Evolutionary conservation across 148 eudicot species (phyloP).

Genomic region (Vaccinium macrocarpon): DNA sequence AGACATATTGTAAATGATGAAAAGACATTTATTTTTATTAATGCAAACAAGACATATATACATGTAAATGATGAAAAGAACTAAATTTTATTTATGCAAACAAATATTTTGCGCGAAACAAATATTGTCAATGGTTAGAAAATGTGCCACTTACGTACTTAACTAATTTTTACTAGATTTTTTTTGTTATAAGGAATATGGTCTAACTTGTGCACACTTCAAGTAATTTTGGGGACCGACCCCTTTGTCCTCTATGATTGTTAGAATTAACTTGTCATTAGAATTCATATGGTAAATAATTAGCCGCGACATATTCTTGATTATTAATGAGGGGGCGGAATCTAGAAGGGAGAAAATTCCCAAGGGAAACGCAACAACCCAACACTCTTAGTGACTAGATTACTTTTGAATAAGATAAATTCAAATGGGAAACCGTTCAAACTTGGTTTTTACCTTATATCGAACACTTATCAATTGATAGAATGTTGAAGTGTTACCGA

Average conservation of each 20-base stretch:
- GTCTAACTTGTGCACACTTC: too few species aligned
- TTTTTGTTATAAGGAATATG: too few species aligned
- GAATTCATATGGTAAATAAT: background rate
- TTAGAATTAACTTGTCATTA: background rate
- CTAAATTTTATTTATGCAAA: too few species aligned
- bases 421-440: background rate
- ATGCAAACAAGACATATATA: background rate
- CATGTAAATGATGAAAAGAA: too few species aligned
- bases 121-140: background rate
- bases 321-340: background rate
- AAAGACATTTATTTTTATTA: background rate
- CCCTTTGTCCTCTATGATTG: too few species aligned
- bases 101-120: too few species aligned
- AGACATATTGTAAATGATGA: background rate
- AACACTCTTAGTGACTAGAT: background rate
- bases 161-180: too few species aligned
- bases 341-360: background rate
- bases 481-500: background rate
- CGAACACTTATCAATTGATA: background rate
- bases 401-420: background rate
- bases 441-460: background rate
- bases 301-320: background rate
- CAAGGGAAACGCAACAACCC: background rate
- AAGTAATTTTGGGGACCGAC: too few species aligned
- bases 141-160: constrained; percentile 15